A percentile compares a stretch with the other conserved stretches of the same genome.
Evolutionary conservation across 805 yeast species (phyloP).

Genomic region (Candida berthetii): DNA sequence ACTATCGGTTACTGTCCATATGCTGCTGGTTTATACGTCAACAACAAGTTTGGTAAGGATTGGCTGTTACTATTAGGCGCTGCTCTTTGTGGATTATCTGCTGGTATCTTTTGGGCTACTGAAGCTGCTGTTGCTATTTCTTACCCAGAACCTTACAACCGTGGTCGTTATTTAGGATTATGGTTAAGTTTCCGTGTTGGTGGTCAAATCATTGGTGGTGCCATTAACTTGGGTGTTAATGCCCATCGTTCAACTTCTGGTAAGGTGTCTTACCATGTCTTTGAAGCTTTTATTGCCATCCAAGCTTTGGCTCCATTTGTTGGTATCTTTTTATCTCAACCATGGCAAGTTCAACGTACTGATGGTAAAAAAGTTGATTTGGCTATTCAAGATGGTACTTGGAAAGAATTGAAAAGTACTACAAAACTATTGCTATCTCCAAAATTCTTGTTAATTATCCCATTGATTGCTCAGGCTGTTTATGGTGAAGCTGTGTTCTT

Average conservation of each 20-base stretch:
- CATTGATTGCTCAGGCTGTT: background rate
- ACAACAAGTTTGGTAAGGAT: constrained; percentile 11
- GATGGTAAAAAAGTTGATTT: background rate
- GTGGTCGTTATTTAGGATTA: constrained; percentile 12
- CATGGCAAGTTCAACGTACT: constrained; percentile 6
- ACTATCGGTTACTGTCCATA: constrained; percentile 15
- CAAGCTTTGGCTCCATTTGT: constrained; percentile 13
- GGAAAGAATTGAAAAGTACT: background rate
- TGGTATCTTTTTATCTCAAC: constrained; percentile 12
- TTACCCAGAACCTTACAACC: constrained; percentile 15
- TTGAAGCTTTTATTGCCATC: constrained; percentile 9
- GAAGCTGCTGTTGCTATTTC: constrained; percentile 16
- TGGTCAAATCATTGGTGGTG: constrained; percentile 16
- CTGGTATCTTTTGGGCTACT: constrained; percentile 17
- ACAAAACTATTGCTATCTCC: background rate
- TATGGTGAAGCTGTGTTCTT: background rate
- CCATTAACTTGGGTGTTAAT: constrained; percentile 14
- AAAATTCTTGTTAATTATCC: background rate
- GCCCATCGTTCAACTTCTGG: constrained; percentile 5
- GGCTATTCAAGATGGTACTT: background rate
- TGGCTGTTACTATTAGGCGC: constrained; percentile 16
- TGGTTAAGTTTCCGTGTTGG: constrained; percentile 13
- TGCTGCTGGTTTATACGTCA: constrained; percentile 15
- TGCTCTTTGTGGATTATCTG: constrained; percentile 16
- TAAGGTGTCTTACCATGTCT: constrained; percentile 5